Evolutionary conservation across 139 green algal species (phyloP).

Genomic region (Coccomyxa sp.): DNA sequence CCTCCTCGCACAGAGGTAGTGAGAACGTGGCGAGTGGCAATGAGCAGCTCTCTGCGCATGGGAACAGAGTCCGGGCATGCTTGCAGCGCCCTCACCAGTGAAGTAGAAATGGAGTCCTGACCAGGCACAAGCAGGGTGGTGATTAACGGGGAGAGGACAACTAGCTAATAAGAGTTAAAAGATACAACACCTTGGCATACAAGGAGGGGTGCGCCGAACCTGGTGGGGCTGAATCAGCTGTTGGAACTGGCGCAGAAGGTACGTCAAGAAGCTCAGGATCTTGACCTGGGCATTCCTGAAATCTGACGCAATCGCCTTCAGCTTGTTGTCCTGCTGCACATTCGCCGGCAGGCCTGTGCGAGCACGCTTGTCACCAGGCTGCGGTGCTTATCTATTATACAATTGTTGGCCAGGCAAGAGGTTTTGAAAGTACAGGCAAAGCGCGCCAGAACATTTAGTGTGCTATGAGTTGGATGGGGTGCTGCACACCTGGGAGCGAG

Average conservation of each 20-base stretch:
- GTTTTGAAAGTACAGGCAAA: not conserved
- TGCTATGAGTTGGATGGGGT: no score
- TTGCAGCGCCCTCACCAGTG: conserved; percentile 38
- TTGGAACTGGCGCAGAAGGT: conserved; percentile 6
- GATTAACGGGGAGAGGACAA: not conserved
- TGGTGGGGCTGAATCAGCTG: not conserved
- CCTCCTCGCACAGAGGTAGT: conserved; percentile 1
- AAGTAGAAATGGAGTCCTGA: conserved; percentile 14
- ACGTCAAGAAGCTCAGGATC: conserved; percentile 51
- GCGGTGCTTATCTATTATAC: not conserved
- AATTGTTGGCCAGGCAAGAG: not conserved
- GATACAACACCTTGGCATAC: not conserved
- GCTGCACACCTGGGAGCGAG: conserved; percentile 25
- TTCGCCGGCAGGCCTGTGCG: conserved; percentile 19
- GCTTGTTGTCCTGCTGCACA: no score
- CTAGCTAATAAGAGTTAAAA: not conserved
- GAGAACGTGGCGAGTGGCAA: conserved; percentile 66
- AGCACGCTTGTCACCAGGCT: conserved; percentile 7
- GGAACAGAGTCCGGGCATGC: conserved; percentile 59
- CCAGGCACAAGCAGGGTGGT: not conserved
- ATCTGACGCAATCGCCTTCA: conserved; percentile 28
- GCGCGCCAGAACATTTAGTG: not conserved
- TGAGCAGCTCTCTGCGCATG: conserved; percentile 80
- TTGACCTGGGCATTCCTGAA: conserved; percentile 70
- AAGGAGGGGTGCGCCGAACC: not conserved